Percentiles rank a stretch among this genome's conserved stretches.
Conservation (phyloP, 2,329 filamentous ascomycete genomes). For the Diaporthe ilicicola region DNA sequence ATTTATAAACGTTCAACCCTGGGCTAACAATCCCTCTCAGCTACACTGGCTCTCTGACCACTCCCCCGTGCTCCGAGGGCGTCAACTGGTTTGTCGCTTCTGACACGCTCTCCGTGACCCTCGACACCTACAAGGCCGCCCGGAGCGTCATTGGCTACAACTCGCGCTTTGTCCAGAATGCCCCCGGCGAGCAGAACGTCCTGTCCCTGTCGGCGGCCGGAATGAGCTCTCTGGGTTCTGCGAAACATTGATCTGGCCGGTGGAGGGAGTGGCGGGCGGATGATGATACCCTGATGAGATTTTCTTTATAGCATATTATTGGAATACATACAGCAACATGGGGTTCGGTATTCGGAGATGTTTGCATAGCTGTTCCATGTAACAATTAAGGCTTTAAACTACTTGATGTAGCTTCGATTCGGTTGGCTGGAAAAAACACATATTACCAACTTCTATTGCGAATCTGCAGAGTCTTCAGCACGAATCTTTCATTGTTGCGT, state of each 20-base stretch:
- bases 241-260: conserved; percentile 7
- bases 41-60: conserved; percentile 58
- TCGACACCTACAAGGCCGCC: conserved; percentile 48
- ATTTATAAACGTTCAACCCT: not conserved
- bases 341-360: not conserved
- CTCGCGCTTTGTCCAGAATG: conserved; percentile 54
- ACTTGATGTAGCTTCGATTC: conserved; percentile 20
- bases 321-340: conserved; percentile 14
- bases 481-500: not conserved
- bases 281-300: conserved; percentile 3
- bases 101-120: conserved; percentile 48
- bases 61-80: conserved; percentile 57
- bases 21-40: conserved; percentile 34
- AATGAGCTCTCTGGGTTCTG: conserved; percentile 4
- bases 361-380: conserved; percentile 20
- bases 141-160: conserved; percentile 58
- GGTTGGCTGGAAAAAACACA: conserved; percentile 8
- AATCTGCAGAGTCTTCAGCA: not conserved
- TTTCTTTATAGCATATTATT: conserved; percentile 11
- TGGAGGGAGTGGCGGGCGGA: not conserved
- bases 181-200: conserved; percentile 49
- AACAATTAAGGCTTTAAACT: conserved; percentile 4
- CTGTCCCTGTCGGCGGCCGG: conserved; percentile 35
- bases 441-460: conserved; percentile 12
- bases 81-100: conserved; percentile 59